phyloP scores from a whole-genome alignment of 177 flowering plant species.

The Vitis hybrid region DNA sequence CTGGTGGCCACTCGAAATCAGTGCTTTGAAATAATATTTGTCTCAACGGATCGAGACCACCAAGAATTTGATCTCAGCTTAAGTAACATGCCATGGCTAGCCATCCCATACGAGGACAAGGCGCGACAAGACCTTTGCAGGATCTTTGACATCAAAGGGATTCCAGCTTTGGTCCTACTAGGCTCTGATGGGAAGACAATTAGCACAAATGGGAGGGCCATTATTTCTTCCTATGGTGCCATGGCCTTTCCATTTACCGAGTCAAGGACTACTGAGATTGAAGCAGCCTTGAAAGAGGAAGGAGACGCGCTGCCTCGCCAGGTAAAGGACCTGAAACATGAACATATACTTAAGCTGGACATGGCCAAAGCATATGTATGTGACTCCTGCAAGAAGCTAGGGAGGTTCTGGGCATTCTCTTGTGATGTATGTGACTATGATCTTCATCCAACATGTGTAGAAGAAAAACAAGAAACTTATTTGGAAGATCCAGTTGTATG shows the following conservation, averaged over 20 bases:
- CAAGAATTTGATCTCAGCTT: slow-evolving; percentile 40
- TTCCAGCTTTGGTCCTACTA: slow-evolving; percentile 50
- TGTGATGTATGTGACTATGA: slow-evolving; percentile 59
- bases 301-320: slow-evolving; percentile 44
- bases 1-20: slow-evolving; percentile 13
- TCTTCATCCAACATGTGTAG: slow-evolving; percentile 57
- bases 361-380: slow-evolving; percentile 63
- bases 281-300: slow-evolving; percentile 37
- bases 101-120: slow-evolving; percentile 52
- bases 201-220: slow-evolving; percentile 48
- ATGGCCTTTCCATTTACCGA: slow-evolving; percentile 58
- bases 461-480: slow-evolving; percentile 9
- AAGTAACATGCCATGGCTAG: slow-evolving; percentile 61
- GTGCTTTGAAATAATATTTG: slow-evolving; percentile 42
- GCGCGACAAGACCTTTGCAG: slow-evolving; percentile 48
- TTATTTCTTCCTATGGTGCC: slow-evolving; percentile 54
- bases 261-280: slow-evolving; percentile 41
- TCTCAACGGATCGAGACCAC: slow-evolving; percentile 54
- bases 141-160: slow-evolving; percentile 52
- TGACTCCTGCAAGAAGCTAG: slow-evolving; percentile 44
- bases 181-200: slow-evolving; percentile 53
- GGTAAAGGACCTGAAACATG: slow-evolving; percentile 51
- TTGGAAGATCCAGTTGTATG: no score
- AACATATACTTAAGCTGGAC: slow-evolving; percentile 57
- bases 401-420: slow-evolving; percentile 63